phyloP scores from a whole-genome alignment of 108 stramenopile species.

The Nitzschia putrida region DNA sequence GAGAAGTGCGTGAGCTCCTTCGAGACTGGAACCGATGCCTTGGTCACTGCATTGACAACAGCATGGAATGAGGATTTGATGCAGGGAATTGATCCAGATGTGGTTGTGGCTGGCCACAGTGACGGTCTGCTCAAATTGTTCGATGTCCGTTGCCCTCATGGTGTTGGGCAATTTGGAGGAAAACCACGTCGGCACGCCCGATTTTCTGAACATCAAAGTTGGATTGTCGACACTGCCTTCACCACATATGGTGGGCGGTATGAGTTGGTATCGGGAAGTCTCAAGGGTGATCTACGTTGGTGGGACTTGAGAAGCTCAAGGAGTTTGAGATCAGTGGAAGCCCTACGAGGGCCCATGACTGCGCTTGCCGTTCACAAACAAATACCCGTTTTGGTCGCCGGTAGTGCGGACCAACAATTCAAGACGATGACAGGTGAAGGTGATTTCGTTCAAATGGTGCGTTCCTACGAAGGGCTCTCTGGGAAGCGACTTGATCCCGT shows the following conservation, averaged over 20 bases:
- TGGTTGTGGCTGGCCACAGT: constrained; percentile 86
- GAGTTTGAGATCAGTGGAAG: constrained; percentile 68
- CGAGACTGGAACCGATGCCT: constrained; percentile 58
- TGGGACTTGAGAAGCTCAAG: constrained; percentile 89
- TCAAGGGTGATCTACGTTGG: constrained; percentile 83
- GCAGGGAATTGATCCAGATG: constrained; percentile 57
- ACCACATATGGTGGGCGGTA: constrained; percentile 59
- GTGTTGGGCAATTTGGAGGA: constrained; percentile 16
- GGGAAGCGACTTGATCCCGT: constrained; percentile 95
- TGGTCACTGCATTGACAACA: constrained; percentile 82
- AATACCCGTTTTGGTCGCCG: constrained; percentile 88
- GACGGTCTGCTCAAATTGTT: constrained; percentile 87
- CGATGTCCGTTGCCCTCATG: constrained; percentile 69
- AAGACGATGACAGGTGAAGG: constrained; percentile 89
- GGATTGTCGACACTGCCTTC: constrained; percentile 85
- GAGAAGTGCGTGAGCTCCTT: constrained; percentile 67
- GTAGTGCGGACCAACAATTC: constrained; percentile 93
- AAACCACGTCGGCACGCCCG: constrained; percentile 27
- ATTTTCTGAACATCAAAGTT: constrained; percentile 72
- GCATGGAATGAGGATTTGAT: constrained; percentile 62
- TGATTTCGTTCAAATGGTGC: constrained; percentile 83
- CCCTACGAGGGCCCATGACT: constrained; percentile 91
- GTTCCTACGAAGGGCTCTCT: constrained; percentile 84
- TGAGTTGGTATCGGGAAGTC: constrained; percentile 84
- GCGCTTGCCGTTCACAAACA: constrained; percentile 88